phyloP scores from a whole-genome alignment of 805 yeast genomes.

The Kuraishia ogatae region DNA sequence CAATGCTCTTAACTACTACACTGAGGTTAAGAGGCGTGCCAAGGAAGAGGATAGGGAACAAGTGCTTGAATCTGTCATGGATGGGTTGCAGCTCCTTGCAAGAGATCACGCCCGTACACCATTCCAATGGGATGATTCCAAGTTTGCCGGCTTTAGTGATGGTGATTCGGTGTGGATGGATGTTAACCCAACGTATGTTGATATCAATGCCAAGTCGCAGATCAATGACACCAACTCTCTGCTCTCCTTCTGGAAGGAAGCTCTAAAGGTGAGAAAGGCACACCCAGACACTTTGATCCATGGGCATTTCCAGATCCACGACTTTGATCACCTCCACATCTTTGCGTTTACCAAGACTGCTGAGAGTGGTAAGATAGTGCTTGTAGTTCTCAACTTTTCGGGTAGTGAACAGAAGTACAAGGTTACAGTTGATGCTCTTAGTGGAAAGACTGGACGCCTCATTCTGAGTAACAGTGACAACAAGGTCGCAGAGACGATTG shows the following conservation, averaged over 20 bases:
- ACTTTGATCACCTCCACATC: constrained; percentile 29
- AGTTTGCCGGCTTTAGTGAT: constrained; percentile 38
- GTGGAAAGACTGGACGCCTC: neutral
- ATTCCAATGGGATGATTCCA: constrained; percentile 41
- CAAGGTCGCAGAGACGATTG: constrained; percentile 21
- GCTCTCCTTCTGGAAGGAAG: constrained; percentile 34
- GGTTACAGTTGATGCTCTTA: constrained; percentile 11
- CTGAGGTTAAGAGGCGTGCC: constrained; percentile 14
- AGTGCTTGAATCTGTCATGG: constrained; percentile 20
- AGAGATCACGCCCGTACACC: constrained; percentile 51
- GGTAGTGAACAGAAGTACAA: constrained; percentile 22
- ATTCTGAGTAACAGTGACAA: constrained; percentile 21
- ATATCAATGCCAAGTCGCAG: constrained; percentile 40
- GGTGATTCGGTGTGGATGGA: constrained; percentile 41
- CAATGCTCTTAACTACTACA: constrained; percentile 33
- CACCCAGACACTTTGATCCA: constrained; percentile 34
- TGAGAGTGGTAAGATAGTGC: constrained; percentile 21
- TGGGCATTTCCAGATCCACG: constrained; percentile 35
- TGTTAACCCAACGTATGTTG: constrained; percentile 39
- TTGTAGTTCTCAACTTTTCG: constrained; percentile 35
- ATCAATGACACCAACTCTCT: constrained; percentile 35
- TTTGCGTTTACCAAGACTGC: constrained; percentile 32
- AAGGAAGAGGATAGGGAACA: constrained; percentile 13
- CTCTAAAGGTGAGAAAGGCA: constrained; percentile 33
- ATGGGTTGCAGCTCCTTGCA: constrained; percentile 28